Evolutionary conservation across 441 rosid genomes (phyloP), one percentile per base, ranked within the genome.

Genomic region (Jatropha podagrica): DNA sequence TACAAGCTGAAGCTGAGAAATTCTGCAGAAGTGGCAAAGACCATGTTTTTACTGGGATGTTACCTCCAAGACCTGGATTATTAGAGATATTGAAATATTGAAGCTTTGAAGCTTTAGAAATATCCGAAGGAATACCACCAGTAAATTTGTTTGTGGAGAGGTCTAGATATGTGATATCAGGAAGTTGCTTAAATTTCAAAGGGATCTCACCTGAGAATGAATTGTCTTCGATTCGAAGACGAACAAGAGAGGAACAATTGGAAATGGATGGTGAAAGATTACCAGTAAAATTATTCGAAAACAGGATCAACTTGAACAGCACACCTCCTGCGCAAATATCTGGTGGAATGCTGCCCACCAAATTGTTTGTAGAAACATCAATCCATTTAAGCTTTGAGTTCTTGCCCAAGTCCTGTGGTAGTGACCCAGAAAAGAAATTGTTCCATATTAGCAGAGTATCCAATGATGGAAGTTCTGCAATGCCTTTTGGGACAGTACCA

Each of bases 381-480:
- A 93, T 83, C 96, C 95, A 93, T 81, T 86, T 81, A 12, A 95
- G 97, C 77, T 89, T 92, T 68, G 89, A 85, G 82, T 89, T 87
- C 80, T 48, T 85, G 38, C 99, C 99, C 79, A 95, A 85, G 78
- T 85, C 85, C 67, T 73, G 58, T 7, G 98, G 99, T 78, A 95
- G 96, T 71, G 92, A 76, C 0, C 99, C 99, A 48, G 92, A 74
- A 78, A 93, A 95, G 82, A 83, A 78, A 75, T 93, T 95, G 85
- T 88, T 91, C 99, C 99, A 95, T 77, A 95, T 79, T 41, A 95
- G 88, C 41, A 95, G 86, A 72, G 91, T 91, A 61, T 91, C 98
- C 69, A 93, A 81, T 23, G 86, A 88, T 65, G 99, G 98, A 77
- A 95, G 97, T 81, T 87, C 77, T 14, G 91, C 92, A 65, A 95